A percentile compares a stretch with the other conserved stretches of the same genome.
These are phyloP conservation scores for Volvox reticuliferus DNA, from an alignment of 139 green algal species.

Conservation along the genomic window DNA sequence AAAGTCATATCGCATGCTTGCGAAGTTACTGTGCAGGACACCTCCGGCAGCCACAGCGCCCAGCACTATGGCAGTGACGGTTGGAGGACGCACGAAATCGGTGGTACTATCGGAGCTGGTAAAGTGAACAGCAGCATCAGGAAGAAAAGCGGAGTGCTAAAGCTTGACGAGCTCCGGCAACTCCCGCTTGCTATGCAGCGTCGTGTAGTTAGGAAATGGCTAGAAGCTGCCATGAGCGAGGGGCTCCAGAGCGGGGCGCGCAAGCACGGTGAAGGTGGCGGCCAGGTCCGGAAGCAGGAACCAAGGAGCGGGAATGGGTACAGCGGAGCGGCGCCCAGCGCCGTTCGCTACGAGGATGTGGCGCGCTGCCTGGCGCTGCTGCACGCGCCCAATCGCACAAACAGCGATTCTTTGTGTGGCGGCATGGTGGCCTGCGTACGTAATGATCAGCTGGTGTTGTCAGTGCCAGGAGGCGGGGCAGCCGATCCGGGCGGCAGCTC, in stretches of 20 bases:
- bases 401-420: slow-evolving; percentile 27
- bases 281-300: background rate
- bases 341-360: slow-evolving; percentile 3
- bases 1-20: background rate
- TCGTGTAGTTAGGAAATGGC: slow-evolving; percentile 28
- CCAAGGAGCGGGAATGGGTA: too few relatives aligned
- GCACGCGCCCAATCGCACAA: background rate
- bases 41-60: too few relatives aligned
- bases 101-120: too few relatives aligned
- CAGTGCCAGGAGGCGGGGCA: background rate
- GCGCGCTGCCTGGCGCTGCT: slow-evolving; percentile 20
- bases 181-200: slow-evolving; percentile 45
- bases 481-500: too few relatives aligned
- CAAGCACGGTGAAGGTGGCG: background rate
- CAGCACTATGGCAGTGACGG: too few relatives aligned
- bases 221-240: background rate
- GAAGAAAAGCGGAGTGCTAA: background rate
- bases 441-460: background rate
- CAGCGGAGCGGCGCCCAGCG: too few relatives aligned
- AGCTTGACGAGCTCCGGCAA: background rate
- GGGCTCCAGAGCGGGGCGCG: background rate
- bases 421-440: slow-evolving; percentile 25
- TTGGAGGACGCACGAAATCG: too few relatives aligned
- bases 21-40: too few relatives aligned
- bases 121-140: too few relatives aligned